These are phyloP conservation scores for Talinum fruticosum DNA, from an alignment of 148 eudicot genomes.

Conservation along the genomic window DNA sequence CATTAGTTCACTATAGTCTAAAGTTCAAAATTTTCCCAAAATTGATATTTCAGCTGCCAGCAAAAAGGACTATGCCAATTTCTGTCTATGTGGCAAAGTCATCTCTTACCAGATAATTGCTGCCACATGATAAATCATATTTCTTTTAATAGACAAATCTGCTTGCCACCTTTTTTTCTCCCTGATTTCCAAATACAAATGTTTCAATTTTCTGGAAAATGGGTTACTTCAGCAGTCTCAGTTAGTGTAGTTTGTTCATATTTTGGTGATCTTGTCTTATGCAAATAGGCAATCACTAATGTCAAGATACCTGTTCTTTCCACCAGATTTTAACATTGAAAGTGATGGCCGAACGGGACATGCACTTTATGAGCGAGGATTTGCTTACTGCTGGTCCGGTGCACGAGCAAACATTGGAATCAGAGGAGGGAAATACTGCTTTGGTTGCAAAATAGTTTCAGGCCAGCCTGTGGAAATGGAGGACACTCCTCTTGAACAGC, in stretches of 20 bases:
- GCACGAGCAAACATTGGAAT: conserved; percentile 68
- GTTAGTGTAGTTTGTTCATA: too few relatives aligned
- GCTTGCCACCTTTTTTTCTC: too few relatives aligned
- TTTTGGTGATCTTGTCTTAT: not conserved
- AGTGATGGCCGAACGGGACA: conserved; percentile 46
- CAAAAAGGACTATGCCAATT: not conserved
- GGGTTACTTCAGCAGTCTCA: not conserved
- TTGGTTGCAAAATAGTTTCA: conserved; percentile 58
- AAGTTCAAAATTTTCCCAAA: not conserved
- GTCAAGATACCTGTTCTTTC: not conserved
- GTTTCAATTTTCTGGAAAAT: not conserved
- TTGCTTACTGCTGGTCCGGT: conserved; percentile 83
- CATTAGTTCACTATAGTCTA: not conserved
- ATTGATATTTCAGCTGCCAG: not conserved
- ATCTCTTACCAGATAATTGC: not conserved
- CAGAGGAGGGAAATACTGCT: conserved; percentile 57
- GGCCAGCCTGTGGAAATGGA: conserved; percentile 50
- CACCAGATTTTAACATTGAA: conserved; percentile 60
- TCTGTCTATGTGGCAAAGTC: not conserved
- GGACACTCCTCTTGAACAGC: conserved; percentile 49
- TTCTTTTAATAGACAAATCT: not conserved
- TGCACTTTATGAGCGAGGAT: conserved; percentile 49
- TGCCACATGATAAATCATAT: not conserved
- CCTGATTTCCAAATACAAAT: not conserved
- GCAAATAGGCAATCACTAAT: not conserved